These are phyloP conservation scores for Blastomyces gilchristii DNA, from an alignment of 2,329 filamentous ascomycete species.

Conservation along the genomic window DNA sequence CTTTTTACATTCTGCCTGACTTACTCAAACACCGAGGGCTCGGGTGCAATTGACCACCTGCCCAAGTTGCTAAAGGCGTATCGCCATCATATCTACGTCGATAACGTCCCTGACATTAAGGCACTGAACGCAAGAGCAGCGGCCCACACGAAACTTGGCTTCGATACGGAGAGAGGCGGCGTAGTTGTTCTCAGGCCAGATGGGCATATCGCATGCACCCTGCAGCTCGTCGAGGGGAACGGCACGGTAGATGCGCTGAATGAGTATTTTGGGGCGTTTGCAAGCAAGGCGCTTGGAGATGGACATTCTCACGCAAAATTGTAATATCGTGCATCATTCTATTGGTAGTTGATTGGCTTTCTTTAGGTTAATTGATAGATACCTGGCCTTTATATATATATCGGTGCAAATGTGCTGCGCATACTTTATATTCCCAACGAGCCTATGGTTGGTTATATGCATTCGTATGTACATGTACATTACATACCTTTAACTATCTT, in stretches of 20 bases:
- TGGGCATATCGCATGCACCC: constrained; percentile 72
- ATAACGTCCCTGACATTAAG: constrained; percentile 64
- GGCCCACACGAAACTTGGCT: constrained; percentile 78
- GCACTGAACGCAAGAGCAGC: constrained; percentile 60
- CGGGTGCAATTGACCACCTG: constrained; percentile 65
- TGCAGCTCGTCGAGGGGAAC: constrained; percentile 61
- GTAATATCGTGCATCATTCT: not conserved
- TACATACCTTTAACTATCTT: no score
- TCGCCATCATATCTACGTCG: constrained; percentile 72
- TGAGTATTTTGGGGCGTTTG: constrained; percentile 67
- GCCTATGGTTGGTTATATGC: not conserved
- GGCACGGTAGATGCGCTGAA: constrained; percentile 76
- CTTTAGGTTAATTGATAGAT: no score
- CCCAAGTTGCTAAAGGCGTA: constrained; percentile 65
- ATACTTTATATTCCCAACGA: not conserved
- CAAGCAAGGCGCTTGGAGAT: constrained; percentile 44
- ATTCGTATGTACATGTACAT: no score
- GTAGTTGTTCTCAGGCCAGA: constrained; percentile 79
- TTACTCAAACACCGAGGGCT: constrained; percentile 55
- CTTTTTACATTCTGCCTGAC: constrained; percentile 74
- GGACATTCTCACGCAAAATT: constrained; percentile 8
- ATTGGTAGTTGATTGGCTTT: not conserved
- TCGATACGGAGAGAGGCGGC: constrained; percentile 62
- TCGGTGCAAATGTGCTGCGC: no score
- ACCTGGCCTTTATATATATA: not conserved